Evolutionary conservation across 257 asterid species (phyloP).

Genomic region (Solanum boliviense): DNA sequence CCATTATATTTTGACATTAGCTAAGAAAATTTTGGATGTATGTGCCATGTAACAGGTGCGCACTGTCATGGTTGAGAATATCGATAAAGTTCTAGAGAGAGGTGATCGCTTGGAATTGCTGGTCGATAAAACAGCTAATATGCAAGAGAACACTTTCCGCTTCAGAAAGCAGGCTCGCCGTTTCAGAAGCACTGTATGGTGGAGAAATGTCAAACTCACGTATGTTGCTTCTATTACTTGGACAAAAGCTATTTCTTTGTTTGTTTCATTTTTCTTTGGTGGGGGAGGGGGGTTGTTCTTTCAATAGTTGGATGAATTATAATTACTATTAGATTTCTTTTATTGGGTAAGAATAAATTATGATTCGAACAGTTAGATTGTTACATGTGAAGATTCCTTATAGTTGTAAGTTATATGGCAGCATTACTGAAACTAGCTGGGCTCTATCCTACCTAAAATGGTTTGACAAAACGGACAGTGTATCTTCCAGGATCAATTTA

Average conservation of each 20-base stretch:
- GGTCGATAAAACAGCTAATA: constrained; percentile 84
- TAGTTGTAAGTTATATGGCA: neutral
- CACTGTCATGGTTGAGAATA: constrained; percentile 92
- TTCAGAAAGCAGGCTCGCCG: constrained; percentile 99
- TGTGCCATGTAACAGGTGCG: constrained; percentile 50
- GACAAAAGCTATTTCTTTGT: neutral
- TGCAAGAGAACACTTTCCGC: constrained; percentile 94
- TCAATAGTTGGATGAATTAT: neutral
- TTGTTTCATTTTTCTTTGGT: neutral
- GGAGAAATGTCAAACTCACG: constrained; percentile 97
- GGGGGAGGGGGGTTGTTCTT: neutral
- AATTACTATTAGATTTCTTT: neutral
- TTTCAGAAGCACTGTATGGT: constrained; percentile 84
- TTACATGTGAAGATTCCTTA: neutral
- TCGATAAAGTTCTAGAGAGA: constrained; percentile 91
- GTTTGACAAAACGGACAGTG: neutral
- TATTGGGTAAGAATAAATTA: neutral
- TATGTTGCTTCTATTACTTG: constrained; percentile 27
- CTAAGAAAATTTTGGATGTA: neutral
- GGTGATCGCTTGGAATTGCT: constrained; percentile 95
- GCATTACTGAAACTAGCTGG: neutral
- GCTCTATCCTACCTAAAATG: neutral
- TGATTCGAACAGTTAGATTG: neutral
- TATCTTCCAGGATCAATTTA: neutral
- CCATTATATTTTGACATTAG: neutral